phyloP scores from a whole-genome alignment of 148 eudicot genomes.

The Vaccinium corymbosum region DNA sequence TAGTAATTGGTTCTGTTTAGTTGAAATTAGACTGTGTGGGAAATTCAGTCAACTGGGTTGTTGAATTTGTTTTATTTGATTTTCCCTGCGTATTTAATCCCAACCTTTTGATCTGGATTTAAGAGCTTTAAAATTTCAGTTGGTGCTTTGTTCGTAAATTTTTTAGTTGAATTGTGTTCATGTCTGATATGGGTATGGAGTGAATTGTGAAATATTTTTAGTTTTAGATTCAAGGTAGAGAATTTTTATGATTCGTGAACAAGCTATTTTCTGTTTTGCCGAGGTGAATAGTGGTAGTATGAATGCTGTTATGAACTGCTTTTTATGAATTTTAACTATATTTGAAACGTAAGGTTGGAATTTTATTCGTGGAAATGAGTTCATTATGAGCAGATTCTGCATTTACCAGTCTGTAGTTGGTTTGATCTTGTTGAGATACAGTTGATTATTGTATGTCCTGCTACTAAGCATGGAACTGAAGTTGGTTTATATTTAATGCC shows the following conservation, averaged over 20 bases:
- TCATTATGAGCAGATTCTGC: not conserved
- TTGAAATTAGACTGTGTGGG: conserved; percentile 18
- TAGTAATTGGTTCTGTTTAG: not conserved
- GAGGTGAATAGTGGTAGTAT: not conserved
- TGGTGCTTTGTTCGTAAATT: not conserved
- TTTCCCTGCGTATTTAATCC: not conserved
- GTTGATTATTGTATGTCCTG: not conserved
- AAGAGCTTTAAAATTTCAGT: not conserved
- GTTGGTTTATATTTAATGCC: not conserved
- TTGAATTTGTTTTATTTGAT: not conserved
- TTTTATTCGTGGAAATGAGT: not conserved
- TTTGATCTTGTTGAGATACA: conserved; percentile 7
- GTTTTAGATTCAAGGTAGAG: not conserved
- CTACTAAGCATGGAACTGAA: not conserved
- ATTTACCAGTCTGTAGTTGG: conserved; percentile 8
- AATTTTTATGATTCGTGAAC: not conserved
- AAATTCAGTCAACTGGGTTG: conserved; percentile 12
- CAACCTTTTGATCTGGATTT: not conserved
- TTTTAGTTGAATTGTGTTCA: not conserved
- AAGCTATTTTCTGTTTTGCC: not conserved
- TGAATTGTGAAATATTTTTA: not conserved
- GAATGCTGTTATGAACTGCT: not conserved
- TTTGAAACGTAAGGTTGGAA: not conserved
- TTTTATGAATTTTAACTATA: not conserved
- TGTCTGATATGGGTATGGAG: not conserved